These are phyloP conservation scores for Phialophora tarda DNA, from an alignment of 2,329 filamentous ascomycete genomes.

Conservation along the genomic window DNA sequence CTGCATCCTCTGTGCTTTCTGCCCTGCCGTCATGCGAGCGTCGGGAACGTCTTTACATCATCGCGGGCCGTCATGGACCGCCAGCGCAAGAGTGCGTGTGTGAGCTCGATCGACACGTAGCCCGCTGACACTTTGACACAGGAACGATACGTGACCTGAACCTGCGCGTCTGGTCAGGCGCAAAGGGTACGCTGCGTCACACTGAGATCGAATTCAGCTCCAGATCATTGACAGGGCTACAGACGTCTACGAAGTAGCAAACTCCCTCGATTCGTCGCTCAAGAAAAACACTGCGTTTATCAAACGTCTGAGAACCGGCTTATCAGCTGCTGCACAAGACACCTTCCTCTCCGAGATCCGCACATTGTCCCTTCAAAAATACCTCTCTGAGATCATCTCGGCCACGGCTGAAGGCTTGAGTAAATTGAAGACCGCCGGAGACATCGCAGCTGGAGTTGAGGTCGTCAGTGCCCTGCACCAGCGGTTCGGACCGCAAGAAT, in stretches of 20 bases:
- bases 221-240: slow-evolving; percentile 27
- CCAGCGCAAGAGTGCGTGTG: slow-evolving; percentile 54
- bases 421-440: slow-evolving; percentile 87
- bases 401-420: slow-evolving; percentile 94
- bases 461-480: slow-evolving; percentile 95
- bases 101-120: slow-evolving; percentile 2
- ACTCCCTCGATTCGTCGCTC: slow-evolving; percentile 87
- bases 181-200: slow-evolving; percentile 67
- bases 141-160: slow-evolving; percentile 92
- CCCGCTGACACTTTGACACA: slow-evolving; percentile 49
- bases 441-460: slow-evolving; percentile 89
- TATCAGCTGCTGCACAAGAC: slow-evolving; percentile 76
- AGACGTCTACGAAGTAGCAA: slow-evolving; percentile 80
- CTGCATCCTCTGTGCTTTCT: slow-evolving; percentile 24
- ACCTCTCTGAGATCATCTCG: slow-evolving; percentile 94
- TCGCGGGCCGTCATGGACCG: slow-evolving; percentile 52
- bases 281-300: slow-evolving; percentile 99
- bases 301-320: slow-evolving; percentile 88
- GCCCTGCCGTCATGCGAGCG: slow-evolving; percentile 38
- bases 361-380: slow-evolving; percentile 90
- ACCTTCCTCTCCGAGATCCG: slow-evolving; percentile 91
- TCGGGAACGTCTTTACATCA: slow-evolving; percentile 33
- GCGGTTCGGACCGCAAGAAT: slow-evolving; percentile 86
- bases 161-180: slow-evolving; percentile 83
- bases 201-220: background rate